Base-by-base conservation (phyloP, 352 stramenopile species). In the Globisporangium polare region DNA sequence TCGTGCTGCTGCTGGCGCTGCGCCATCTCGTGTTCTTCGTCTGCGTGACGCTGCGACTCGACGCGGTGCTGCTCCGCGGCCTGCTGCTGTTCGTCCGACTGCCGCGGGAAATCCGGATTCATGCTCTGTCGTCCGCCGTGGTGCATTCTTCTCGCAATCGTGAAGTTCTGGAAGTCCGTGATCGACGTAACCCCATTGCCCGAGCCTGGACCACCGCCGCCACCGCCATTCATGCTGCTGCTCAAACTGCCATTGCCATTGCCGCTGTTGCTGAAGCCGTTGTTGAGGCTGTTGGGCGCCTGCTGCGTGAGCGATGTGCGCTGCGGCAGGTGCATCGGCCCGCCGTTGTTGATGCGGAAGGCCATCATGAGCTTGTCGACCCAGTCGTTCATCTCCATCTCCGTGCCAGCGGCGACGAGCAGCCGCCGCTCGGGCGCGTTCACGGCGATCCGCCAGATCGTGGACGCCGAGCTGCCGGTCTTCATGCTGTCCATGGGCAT, bases 331-430 rank as follows among this genome's bases (percentile, higher is more conserved):
- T 54, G 53, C 26, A 64, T 51, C 39, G 63, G 67, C 62, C 83
- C 70, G 22, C 78, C 78, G 15, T 70, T 70, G 58, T 78, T 80
- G 26, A 88, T 76, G 41, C 78, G 78, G 61, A 88, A 88, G 20
- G 78, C 78, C 57, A 86, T 45, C 33, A 86, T 73, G 31, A 94
- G 69, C 58, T 92, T 86, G 65, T 89, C 74, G 46, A 89, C 81
- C 85, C 85, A 94, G 56, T 88, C 69, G 60, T 94, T 94, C 85
- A 94, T 94, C 61, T 94, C 85, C 62, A 88, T 88, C 58, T 94
- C 83, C 17, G 85, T 90, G 12, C 75, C 72, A 0, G 83, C 77
- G 6, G 83, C 85, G 42, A 94, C 71, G 15, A 94, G 63, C 51
- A 92, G 62, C 0, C 83, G 79, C 13, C 77, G 74, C 43, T 80